phyloP scores from a whole-genome alignment of 192 early-diverging fungal genomes.

The Chytriomyces hyalinus region DNA sequence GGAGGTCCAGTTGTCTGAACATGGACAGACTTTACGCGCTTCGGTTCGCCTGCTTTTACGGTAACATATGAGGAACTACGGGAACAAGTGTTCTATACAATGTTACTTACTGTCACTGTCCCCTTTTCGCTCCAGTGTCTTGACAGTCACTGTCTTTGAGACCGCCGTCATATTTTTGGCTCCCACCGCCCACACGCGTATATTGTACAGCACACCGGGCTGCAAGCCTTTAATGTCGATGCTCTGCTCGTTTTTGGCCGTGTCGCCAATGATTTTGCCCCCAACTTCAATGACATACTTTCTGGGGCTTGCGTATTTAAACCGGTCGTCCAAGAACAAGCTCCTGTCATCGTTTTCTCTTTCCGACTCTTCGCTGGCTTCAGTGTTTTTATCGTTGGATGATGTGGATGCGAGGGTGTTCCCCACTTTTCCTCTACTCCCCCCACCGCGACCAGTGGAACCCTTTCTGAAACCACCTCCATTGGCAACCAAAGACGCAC shows the following conservation, averaged over 20 bases:
- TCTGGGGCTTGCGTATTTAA: slow-evolving; percentile 16
- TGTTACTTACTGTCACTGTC: not conserved
- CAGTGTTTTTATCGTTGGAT: not conserved
- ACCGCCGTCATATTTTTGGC: slow-evolving; percentile 33
- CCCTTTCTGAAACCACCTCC: no score
- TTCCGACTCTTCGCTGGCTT: not conserved
- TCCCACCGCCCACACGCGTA: slow-evolving; percentile 50
- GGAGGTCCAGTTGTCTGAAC: slow-evolving; percentile 1
- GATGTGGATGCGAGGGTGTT: no score
- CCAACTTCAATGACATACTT: slow-evolving; percentile 46
- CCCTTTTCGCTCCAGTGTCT: slow-evolving; percentile 27
- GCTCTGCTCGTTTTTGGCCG: slow-evolving; percentile 31
- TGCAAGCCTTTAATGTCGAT: slow-evolving; percentile 35
- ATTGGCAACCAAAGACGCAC: no score
- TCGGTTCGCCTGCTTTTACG: not conserved
- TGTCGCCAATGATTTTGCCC: slow-evolving; percentile 46
- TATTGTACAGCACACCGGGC: slow-evolving; percentile 26
- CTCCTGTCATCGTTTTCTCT: not conserved
- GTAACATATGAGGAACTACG: no score
- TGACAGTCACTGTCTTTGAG: slow-evolving; percentile 36
- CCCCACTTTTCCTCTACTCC: no score
- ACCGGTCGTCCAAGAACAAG: no score
- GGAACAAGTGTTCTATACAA: not conserved
- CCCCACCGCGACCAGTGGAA: no score
- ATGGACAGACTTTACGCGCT: not conserved